Conservation (phyloP, 805 yeast species). For the Cyberlindnera samutprakarnensis region DNA sequence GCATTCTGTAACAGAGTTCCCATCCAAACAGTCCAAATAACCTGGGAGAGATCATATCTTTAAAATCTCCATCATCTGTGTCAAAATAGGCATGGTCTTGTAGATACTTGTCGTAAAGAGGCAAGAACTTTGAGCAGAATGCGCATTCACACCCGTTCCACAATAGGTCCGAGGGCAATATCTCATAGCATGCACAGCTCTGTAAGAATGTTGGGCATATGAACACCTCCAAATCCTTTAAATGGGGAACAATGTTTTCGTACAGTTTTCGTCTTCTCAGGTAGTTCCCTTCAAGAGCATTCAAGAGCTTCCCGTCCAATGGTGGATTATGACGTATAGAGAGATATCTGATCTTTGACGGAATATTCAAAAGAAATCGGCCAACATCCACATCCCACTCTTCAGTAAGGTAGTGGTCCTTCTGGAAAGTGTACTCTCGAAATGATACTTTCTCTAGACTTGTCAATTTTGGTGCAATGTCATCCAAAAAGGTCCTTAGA, state of each 20-base stretch:
- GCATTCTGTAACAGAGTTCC: conserved; percentile 30
- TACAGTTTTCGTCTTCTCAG: conserved; percentile 49
- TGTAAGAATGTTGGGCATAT: conserved; percentile 55
- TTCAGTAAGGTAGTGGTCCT: conserved; percentile 41
- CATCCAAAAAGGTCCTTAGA: conserved; percentile 32
- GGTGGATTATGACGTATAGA: conserved; percentile 56
- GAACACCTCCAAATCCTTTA: conserved; percentile 34
- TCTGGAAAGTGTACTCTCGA: conserved; percentile 30
- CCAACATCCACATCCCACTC: conserved; percentile 46
- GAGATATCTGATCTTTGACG: conserved; percentile 31
- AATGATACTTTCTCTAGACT: conserved; percentile 20
- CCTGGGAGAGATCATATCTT: conserved; percentile 54
- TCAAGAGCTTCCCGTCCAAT: conserved; percentile 44
- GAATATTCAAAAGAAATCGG: conserved; percentile 29
- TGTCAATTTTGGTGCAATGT: conserved; percentile 27
- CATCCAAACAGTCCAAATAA: conserved; percentile 47
- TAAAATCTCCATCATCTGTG: conserved; percentile 34
- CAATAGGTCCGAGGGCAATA: conserved; percentile 55
- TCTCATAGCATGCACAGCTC: conserved; percentile 60
- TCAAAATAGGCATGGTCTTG: conserved; percentile 59
- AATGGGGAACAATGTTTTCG: conserved; percentile 38
- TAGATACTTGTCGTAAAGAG: conserved; percentile 49
- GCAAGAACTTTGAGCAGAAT: conserved; percentile 42
- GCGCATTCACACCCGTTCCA: conserved; percentile 75
- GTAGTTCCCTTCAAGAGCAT: conserved; percentile 72